Evolutionary conservation across 768 basidiomycete species (phyloP).

Genomic region (Xanthoconium purpureum): DNA sequence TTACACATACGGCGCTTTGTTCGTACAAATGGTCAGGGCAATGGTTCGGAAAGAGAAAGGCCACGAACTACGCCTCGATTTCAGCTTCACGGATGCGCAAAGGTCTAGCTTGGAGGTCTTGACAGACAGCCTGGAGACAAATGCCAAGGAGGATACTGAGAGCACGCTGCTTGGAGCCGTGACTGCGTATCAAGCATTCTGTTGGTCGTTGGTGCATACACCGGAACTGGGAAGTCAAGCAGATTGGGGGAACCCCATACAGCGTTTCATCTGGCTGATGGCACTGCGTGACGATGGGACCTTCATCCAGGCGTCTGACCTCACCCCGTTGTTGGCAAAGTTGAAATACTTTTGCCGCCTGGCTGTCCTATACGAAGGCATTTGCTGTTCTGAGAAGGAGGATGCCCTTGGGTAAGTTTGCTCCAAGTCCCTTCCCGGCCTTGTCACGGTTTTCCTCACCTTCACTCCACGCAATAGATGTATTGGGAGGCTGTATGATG

Average conservation of each 20-base stretch:
- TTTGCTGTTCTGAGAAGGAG: background rate
- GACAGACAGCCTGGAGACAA: background rate
- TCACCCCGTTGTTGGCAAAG: background rate
- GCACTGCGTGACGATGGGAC: background rate
- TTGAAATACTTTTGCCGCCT: conserved; percentile 4
- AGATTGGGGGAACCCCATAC: background rate
- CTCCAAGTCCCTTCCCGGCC: background rate
- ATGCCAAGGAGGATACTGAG: background rate
- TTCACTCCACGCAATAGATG: background rate
- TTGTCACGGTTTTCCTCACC: background rate
- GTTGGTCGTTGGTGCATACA: background rate
- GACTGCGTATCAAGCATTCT: background rate
- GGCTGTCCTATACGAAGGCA: background rate
- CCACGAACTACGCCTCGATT: background rate
- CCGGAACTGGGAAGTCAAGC: background rate
- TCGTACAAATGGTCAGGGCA: background rate
- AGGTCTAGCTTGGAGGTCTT: background rate
- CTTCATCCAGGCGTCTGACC: background rate
- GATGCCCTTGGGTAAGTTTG: background rate
- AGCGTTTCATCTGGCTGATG: conserved; percentile 2
- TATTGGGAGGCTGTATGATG: background rate
- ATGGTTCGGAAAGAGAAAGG: background rate
- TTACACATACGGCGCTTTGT: background rate
- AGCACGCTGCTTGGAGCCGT: background rate
- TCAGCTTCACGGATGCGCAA: background rate